These are phyloP conservation scores for Quillaja saponaria DNA, from an alignment of 306 rosid species.

Conservation along the genomic window DNA sequence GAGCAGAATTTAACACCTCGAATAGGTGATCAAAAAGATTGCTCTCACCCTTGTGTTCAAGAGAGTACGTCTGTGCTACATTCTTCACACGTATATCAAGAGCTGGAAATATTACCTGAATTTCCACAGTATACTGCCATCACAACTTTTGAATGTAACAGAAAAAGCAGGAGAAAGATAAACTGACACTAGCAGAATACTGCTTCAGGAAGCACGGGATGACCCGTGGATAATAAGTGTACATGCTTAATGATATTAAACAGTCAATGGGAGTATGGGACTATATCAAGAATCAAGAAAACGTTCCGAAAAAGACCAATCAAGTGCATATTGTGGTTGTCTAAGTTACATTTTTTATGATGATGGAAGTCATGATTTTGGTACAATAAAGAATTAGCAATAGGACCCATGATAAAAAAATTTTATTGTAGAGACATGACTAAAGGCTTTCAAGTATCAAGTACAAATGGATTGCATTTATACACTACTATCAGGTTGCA, in stretches of 20 bases:
- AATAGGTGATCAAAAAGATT: constrained; percentile 87
- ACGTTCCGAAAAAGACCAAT: constrained; percentile 12
- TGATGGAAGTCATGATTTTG: constrained; percentile 4
- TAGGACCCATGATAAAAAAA: too few relatives aligned
- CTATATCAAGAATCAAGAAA: constrained; percentile 17
- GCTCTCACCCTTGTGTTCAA: constrained; percentile 95
- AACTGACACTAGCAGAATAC: constrained; percentile 15
- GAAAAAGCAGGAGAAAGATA: constrained; percentile 26
- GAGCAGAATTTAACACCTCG: constrained; percentile 67
- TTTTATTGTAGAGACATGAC: not conserved
- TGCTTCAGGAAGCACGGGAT: constrained; percentile 14
- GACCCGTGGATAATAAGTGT: constrained; percentile 8
- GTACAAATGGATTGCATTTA: constrained; percentile 4
- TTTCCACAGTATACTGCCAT: constrained; percentile 29
- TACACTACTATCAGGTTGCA: constrained; percentile 12
- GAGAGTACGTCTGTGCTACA: constrained; percentile 97
- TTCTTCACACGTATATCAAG: constrained; percentile 98
- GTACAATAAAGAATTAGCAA: constrained; percentile 5
- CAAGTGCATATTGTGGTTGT: constrained; percentile 16
- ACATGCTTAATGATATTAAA: constrained; percentile 8
- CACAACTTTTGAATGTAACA: constrained; percentile 27
- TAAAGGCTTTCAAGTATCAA: constrained; percentile 8
- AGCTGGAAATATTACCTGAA: constrained; percentile 96
- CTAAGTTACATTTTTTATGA: constrained; percentile 17
- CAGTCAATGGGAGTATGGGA: constrained; percentile 10